Base-by-base conservation (phyloP, 2,329 filamentous ascomycete genomes). In the Cryphonectria nitschkei region DNA sequence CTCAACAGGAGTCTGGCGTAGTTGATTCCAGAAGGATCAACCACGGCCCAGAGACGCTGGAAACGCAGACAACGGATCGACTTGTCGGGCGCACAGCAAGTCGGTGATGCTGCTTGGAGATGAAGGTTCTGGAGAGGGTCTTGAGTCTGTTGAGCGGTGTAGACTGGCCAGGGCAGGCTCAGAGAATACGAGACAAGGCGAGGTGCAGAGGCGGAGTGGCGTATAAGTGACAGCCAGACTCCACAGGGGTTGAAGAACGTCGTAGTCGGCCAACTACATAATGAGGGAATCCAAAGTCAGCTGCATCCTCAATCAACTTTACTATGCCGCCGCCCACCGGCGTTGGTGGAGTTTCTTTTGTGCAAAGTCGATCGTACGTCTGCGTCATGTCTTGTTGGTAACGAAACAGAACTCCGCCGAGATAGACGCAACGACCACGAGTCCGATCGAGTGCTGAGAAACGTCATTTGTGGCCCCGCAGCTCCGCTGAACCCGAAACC, bases 231-330 rank as follows among this genome's bases (percentile, higher is more conserved):
- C 68, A 43, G 65, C 32, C 65, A 43, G 58, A 64, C n/a, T 58
- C 54, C 65, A 34, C 50, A 62, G 34, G 66, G 61, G 70, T 69
- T 70, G 74, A 70, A 72, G 70, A 68, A 71, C 50, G 54, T 34
- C 43, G 72, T 71, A 74, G 68, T 74, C 77, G 79, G 79, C 73
- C 74, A 75, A 78, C 81, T 83, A 80, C 80, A 82, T 80, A 73
- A 73, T 72, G 73, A 76, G 73, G 66, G 73, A 73, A 73, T 72
- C 73, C 73, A 75, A 68, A 74, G 76, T 81, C 76, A 81, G 79
- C 76, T 71, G 74, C 76, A 74, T 75, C 76, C 74, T 70, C 72
- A 75, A 72, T 71, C 73, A 75, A 72, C 41, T 37, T 26, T 63
- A 7, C 64, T n/a, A 61, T 67, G 66, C 66, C 29, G 62, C 56